Evolutionary conservation across 2,329 filamentous ascomycete species (phyloP).

Genomic region (Penicillium capsulatum): DNA sequence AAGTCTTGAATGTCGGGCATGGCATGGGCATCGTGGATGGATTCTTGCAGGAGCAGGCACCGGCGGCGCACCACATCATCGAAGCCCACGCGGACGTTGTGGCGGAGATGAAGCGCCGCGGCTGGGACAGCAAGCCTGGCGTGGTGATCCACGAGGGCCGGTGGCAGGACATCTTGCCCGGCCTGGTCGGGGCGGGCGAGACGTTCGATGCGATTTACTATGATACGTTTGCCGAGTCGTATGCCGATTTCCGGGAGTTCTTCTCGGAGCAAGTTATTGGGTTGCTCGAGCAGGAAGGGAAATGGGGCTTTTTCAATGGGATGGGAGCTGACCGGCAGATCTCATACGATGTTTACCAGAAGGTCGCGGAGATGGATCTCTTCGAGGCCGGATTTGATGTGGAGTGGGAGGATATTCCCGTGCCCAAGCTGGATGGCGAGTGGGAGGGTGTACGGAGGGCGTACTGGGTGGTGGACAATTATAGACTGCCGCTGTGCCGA

Average conservation of each 20-base stretch:
- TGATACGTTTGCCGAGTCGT: slow-evolving; percentile 95
- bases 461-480: slow-evolving; percentile 77
- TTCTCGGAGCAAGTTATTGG: slow-evolving; percentile 83
- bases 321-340: slow-evolving; percentile 87
- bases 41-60: slow-evolving; percentile 66
- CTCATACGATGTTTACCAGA: slow-evolving; percentile 94
- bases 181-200: slow-evolving; percentile 63
- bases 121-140: slow-evolving; percentile 61
- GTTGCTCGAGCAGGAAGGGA: slow-evolving; percentile 56
- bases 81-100: slow-evolving; percentile 80
- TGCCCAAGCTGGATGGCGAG: slow-evolving; percentile 70
- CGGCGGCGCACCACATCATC: slow-evolving; percentile 73
- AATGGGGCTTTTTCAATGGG: slow-evolving; percentile 65
- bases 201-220: slow-evolving; percentile 90
- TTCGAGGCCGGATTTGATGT: slow-evolving; percentile 85
- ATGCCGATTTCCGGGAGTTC: slow-evolving; percentile 76
- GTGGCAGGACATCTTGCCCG: slow-evolving; percentile 77
- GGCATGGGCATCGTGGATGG: slow-evolving; percentile 86
- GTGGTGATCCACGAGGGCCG: slow-evolving; percentile 63
- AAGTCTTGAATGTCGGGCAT: slow-evolving; percentile 80
- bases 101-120: slow-evolving; percentile 61
- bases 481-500: slow-evolving; percentile 43
- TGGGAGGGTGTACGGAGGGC: slow-evolving; percentile 85
- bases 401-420: slow-evolving; percentile 73
- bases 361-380: slow-evolving; percentile 85